Evolutionary conservation across 148 eudicot genomes (phyloP).

Genomic region (Tetragonia tetragonoides): DNA sequence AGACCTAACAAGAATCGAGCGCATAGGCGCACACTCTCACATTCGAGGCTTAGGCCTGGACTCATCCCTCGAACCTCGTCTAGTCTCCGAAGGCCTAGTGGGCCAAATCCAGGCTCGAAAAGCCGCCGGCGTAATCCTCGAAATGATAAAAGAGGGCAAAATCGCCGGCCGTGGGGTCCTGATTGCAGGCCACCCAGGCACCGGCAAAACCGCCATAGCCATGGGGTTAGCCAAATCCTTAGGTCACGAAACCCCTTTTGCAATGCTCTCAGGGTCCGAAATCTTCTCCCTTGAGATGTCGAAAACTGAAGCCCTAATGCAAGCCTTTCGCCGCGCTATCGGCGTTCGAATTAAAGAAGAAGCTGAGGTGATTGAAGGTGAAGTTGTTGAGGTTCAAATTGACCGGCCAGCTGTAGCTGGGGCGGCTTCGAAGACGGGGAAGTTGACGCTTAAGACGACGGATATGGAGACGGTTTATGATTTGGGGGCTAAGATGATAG

Average conservation of each 20-base stretch:
- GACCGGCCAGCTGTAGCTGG: constrained; percentile 74
- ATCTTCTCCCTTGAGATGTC: constrained; percentile 92
- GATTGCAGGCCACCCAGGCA: constrained; percentile 94
- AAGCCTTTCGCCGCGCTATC: constrained; percentile 75
- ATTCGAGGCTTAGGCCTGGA: constrained; percentile 93
- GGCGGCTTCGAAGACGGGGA: constrained; percentile 78
- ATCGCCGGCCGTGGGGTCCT: constrained; percentile 95
- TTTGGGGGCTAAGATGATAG: constrained; percentile 92
- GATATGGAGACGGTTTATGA: constrained; percentile 98
- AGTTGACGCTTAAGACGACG: constrained; percentile 83
- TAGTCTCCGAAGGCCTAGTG: constrained; percentile 85
- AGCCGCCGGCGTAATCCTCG: constrained; percentile 91
- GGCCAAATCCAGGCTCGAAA: constrained; percentile 85
- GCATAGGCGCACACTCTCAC: constrained; percentile 98
- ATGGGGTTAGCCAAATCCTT: constrained; percentile 95
- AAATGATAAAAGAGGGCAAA: constrained; percentile 83
- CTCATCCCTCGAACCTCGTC: constrained; percentile 76
- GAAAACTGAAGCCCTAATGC: constrained; percentile 88
- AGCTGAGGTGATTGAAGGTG: constrained; percentile 84
- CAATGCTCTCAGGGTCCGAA: constrained; percentile 86
- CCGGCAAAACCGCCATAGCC: constrained; percentile 96
- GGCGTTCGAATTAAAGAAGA: constrained; percentile 93
- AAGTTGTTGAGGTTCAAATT: constrained; percentile 77
- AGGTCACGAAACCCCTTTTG: constrained; percentile 80
- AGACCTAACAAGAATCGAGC: constrained; percentile 88